Evolutionary conservation across 352 stramenopile genomes (phyloP), one percentile per base, ranked within the genome.

Genomic region (Pythium pyrilobum): DNA sequence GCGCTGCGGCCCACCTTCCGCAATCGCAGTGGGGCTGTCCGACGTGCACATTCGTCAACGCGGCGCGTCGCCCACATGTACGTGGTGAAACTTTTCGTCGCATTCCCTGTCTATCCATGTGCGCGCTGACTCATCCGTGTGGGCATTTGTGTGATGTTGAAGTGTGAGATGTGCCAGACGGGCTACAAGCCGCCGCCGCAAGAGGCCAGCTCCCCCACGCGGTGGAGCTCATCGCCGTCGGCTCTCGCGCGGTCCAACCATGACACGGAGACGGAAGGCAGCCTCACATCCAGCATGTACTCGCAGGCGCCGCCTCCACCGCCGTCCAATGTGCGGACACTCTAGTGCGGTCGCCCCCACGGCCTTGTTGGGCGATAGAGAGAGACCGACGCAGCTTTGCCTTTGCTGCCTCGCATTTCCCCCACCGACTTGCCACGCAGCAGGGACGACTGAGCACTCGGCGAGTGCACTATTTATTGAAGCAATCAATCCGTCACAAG

Each of bases 1-100:
- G 73, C 36, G 64, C 65, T 3, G 55, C 53, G 5, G 64, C 76
- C 37, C 28, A 77, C 6, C 59, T 74, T 12, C 74, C 75, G 0
- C 76, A 74, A 45, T 50, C 72, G 9, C 51, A 69, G 12, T 92
- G 82, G 82, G 56, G 70, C 0, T 90, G 79, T 52, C 50, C 64
- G 5, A 72, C 66, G 10, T 92, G 82, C 51, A 90, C 77, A 7
- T 89, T 80, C 31, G 56, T 89, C 20, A 92, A 92, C 33, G 50
- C 54, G 7, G 59, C 75, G 10, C 44, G 77, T 23, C 72, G 64
- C 10, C 71, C 81, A 47, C 75, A 89, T 58, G 81, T 90, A 85
- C 48, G 64, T 64, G 25, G 3, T 45, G 27, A 36, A 48, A 4
- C 25, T 34, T 27, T 21, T 18, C 12, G n/a, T 20, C 11, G 36